Conservation (phyloP, 2,329 filamentous ascomycete genomes). For the Trichoderma atrobrunneum region DNA sequence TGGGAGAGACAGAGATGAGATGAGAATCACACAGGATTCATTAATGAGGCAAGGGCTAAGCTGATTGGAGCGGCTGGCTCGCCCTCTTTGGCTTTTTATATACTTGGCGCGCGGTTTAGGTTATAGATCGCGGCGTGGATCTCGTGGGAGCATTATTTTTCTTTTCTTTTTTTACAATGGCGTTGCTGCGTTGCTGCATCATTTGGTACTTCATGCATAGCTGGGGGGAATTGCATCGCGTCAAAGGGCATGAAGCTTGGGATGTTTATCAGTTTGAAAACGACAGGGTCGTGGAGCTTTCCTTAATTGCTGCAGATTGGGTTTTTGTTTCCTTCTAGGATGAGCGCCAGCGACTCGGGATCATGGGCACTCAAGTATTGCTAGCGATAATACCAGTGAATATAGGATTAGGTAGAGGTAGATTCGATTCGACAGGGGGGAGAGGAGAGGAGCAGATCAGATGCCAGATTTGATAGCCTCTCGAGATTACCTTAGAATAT, state of each 20-base stretch:
- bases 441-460: not conserved
- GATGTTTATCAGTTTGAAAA: conserved; percentile 21
- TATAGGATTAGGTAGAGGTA: conserved; percentile 20
- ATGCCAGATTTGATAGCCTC: not conserved
- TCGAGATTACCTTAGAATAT: not conserved
- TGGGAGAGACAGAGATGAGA: conserved; percentile 7
- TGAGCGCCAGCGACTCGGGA: conserved; percentile 1
- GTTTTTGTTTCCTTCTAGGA: conserved; percentile 16
- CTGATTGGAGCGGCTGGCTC: conserved; percentile 25
- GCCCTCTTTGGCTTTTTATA: conserved; percentile 30
- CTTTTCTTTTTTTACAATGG: conserved; percentile 30
- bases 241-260: conserved; percentile 24
- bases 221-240: conserved; percentile 30
- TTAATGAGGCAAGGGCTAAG: conserved; percentile 15
- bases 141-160: conserved; percentile 32
- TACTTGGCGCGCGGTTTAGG: conserved; percentile 30
- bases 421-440: conserved; percentile 1
- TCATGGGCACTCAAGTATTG: conserved; percentile 16
- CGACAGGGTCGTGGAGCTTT: conserved; percentile 28
- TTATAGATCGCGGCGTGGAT: conserved; percentile 32
- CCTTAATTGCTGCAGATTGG: not conserved
- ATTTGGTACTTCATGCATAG: conserved; percentile 28
- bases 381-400: conserved; percentile 23
- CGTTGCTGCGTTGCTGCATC: conserved; percentile 32
- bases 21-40: conserved; percentile 1